These are phyloP conservation scores for Yamadazyma atmosphaerica DNA, from an alignment of 1,139 yeast genomes.

Conservation along the genomic window DNA sequence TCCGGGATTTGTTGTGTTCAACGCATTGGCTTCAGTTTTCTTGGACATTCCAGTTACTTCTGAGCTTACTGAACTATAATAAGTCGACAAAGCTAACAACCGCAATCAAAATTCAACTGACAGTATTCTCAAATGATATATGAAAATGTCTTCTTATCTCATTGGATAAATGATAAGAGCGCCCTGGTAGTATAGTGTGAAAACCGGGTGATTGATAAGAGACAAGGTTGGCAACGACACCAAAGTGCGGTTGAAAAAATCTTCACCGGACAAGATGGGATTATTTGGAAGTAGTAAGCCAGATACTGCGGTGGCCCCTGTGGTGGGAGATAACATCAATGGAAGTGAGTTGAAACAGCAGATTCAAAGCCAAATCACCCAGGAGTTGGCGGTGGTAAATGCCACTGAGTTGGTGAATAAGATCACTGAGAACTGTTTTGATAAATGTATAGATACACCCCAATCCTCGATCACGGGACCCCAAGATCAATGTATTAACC, in stretches of 20 bases:
- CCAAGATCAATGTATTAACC: constrained; percentile 58
- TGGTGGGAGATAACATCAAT: neutral
- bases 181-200: neutral
- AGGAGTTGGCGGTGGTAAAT: constrained; percentile 85
- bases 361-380: constrained; percentile 70
- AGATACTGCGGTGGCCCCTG: neutral
- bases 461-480: constrained; percentile 34
- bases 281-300: constrained; percentile 7
- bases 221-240: too few relatives aligned
- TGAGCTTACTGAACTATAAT: too few relatives aligned
- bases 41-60: too few relatives aligned
- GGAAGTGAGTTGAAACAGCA: constrained; percentile 43
- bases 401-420: constrained; percentile 86
- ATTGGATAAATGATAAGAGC: neutral
- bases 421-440: constrained; percentile 86
- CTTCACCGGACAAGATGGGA: constrained; percentile 4
- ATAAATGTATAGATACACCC: constrained; percentile 66
- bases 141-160: constrained; percentile 1
- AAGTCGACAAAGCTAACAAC: too few relatives aligned
- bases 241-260: too few relatives aligned
- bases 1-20: neutral
- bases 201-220: neutral
- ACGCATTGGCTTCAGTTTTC: too few relatives aligned
- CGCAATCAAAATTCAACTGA: too few relatives aligned
- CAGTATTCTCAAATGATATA: too few relatives aligned